A percentile compares a stretch with the other conserved stretches of the same genome.
These are phyloP conservation scores for Monosporozyma siamensis DNA, from an alignment of 805 yeast species.

Conservation along the genomic window DNA sequence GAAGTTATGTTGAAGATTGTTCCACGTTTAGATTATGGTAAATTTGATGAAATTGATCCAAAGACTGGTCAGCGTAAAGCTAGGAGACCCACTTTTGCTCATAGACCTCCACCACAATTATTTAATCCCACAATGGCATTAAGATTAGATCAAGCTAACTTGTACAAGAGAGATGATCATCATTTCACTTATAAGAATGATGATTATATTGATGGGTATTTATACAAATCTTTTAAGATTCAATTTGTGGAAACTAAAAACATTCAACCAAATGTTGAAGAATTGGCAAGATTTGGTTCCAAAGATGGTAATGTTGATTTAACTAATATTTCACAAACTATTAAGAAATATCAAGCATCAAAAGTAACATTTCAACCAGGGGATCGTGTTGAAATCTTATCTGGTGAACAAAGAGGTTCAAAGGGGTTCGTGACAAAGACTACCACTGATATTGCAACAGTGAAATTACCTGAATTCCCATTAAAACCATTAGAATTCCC, in stretches of 20 bases:
- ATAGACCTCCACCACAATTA: constrained; percentile 76
- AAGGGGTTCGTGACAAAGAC: constrained; percentile 67
- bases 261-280: constrained; percentile 82
- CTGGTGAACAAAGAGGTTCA: constrained; percentile 90
- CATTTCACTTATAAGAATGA: constrained; percentile 74
- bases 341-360: constrained; percentile 53
- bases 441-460: constrained; percentile 50
- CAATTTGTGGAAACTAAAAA: constrained; percentile 71
- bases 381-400: constrained; percentile 82
- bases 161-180: constrained; percentile 56
- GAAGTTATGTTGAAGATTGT: constrained; percentile 90
- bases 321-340: constrained; percentile 75
- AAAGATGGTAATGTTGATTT: constrained; percentile 84
- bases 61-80: constrained; percentile 39
- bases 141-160: constrained; percentile 65
- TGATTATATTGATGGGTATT: constrained; percentile 81
- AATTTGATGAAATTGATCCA: constrained; percentile 47
- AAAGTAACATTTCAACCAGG: constrained; percentile 75
- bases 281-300: constrained; percentile 70
- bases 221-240: constrained; percentile 77
- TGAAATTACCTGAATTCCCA: constrained; percentile 41
- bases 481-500: constrained; percentile 66
- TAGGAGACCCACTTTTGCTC: constrained; percentile 45
- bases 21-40: constrained; percentile 89
- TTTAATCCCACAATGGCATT: constrained; percentile 86